These are phyloP conservation scores for Mycena vitilis DNA, from an alignment of 768 basidiomycete species.

Conservation along the genomic window DNA sequence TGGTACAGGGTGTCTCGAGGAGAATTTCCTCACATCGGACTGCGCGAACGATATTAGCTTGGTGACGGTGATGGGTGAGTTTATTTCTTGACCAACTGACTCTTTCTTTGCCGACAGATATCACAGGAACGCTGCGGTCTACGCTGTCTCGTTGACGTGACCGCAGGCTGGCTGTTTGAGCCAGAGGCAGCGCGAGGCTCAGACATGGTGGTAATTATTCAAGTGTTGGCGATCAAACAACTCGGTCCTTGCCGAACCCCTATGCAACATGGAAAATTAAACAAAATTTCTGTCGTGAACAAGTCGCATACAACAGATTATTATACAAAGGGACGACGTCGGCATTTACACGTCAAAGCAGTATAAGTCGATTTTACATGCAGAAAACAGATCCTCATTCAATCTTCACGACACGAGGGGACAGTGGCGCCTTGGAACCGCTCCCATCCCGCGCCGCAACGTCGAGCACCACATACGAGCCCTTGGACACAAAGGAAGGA, in stretches of 20 bases:
- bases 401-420: background rate
- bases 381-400: background rate
- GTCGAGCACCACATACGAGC: constrained; percentile 62
- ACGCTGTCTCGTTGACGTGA: background rate
- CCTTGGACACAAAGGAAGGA: constrained; percentile 80
- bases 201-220: too few species aligned
- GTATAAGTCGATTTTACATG: background rate
- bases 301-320: too few species aligned
- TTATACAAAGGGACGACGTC: too few species aligned
- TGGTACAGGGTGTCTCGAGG: background rate
- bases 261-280: too few species aligned
- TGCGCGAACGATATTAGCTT: background rate
- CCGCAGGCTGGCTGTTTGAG: background rate
- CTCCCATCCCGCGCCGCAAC: constrained; percentile 41
- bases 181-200: too few species aligned
- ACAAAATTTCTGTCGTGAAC: too few species aligned
- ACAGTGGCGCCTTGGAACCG: background rate
- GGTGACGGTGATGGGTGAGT: background rate
- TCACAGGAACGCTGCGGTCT: constrained; percentile 15
- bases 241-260: too few species aligned
- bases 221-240: too few species aligned
- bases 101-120: constrained; percentile 17
- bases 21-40: constrained; percentile 26
- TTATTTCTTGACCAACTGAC: background rate
- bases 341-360: too few species aligned